Evolutionary conservation across 306 rosid species (phyloP).

Genomic region (Quercus dentata): DNA sequence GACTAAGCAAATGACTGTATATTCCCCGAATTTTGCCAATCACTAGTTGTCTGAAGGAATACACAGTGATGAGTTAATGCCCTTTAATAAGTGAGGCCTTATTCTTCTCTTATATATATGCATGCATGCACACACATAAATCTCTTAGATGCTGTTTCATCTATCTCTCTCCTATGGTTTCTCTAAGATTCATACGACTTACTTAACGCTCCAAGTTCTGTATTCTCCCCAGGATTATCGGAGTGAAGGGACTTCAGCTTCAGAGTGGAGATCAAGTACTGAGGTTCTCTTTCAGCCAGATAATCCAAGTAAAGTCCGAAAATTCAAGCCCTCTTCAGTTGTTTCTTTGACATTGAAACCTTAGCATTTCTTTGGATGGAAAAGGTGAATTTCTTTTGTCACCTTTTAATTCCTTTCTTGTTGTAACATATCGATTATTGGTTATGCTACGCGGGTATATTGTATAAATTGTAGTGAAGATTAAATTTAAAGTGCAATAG

Average conservation of each 20-base stretch:
- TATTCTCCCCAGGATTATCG: conserved; percentile 64
- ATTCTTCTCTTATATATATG: too few species aligned
- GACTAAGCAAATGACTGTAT: too few species aligned
- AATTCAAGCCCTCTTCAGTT: conserved; percentile 72
- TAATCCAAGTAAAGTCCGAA: conserved; percentile 49
- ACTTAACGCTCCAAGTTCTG: conserved; percentile 74
- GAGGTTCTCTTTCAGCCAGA: conserved; percentile 70
- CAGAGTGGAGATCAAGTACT: conserved; percentile 75
- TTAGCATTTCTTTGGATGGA: neutral
- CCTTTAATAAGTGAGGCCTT: too few species aligned
- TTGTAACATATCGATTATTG: neutral
- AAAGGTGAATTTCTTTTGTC: neutral
- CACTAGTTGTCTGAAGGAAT: too few species aligned
- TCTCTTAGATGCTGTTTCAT: neutral
- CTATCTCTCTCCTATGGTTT: neutral
- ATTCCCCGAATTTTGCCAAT: too few species aligned
- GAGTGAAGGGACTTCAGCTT: conserved; percentile 56
- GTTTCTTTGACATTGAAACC: conserved; percentile 70
- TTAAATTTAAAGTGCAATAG: neutral
- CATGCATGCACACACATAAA: neutral
- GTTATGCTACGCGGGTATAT: neutral
- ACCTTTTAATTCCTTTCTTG: neutral
- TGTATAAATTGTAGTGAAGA: neutral
- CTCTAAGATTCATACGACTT: conserved; percentile 4
- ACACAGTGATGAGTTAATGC: too few species aligned